A percentile compares a stretch with the other conserved stretches of the same genome.
These are phyloP conservation scores for Raffaelea deltoideospora DNA, from an alignment of 2,329 filamentous ascomycete genomes.

Conservation along the genomic window DNA sequence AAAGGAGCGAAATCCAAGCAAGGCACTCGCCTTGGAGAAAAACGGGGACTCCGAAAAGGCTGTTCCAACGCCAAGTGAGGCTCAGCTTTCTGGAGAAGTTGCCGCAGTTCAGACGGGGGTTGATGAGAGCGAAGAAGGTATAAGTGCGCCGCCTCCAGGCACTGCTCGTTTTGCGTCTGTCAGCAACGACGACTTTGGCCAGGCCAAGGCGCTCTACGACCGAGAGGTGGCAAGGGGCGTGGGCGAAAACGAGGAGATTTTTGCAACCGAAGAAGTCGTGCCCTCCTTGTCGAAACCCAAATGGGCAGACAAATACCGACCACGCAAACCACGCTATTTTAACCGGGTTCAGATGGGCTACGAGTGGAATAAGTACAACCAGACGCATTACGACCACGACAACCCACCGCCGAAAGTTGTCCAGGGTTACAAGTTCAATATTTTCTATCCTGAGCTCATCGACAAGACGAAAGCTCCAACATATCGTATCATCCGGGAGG, in stretches of 20 bases:
- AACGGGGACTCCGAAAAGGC: no score
- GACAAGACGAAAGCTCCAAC: constrained; percentile 91
- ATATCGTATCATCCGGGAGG: constrained; percentile 88
- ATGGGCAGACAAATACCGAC: constrained; percentile 74
- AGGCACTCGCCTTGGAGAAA: constrained; percentile 32
- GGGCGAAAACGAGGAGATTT: constrained; percentile 89
- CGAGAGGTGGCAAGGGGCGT: constrained; percentile 84
- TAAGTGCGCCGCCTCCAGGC: constrained; percentile 29
- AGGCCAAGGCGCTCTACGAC: constrained; percentile 78
- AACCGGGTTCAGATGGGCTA: constrained; percentile 98
- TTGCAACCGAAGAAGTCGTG: constrained; percentile 76
- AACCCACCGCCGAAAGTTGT: constrained; percentile 97
- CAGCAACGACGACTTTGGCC: constrained; percentile 66
- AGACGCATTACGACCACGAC: constrained; percentile 97
- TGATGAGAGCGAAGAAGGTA: constrained; percentile 2
- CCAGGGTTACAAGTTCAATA: constrained; percentile 98
- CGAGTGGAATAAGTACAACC: constrained; percentile 99
- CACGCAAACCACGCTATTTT: constrained; percentile 90
- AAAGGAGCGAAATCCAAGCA: constrained; percentile 50
- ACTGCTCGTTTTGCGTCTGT: constrained; percentile 54
- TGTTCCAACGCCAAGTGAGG: no score
- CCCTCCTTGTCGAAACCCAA: constrained; percentile 47
- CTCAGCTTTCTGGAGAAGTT: no score
- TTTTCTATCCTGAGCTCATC: constrained; percentile 95
- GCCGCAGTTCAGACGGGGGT: no score